Evolutionary conservation across 2,329 filamentous ascomycete genomes (phyloP), one percentile per base, ranked within the genome.

Genomic region (Whalleya microplaca): DNA sequence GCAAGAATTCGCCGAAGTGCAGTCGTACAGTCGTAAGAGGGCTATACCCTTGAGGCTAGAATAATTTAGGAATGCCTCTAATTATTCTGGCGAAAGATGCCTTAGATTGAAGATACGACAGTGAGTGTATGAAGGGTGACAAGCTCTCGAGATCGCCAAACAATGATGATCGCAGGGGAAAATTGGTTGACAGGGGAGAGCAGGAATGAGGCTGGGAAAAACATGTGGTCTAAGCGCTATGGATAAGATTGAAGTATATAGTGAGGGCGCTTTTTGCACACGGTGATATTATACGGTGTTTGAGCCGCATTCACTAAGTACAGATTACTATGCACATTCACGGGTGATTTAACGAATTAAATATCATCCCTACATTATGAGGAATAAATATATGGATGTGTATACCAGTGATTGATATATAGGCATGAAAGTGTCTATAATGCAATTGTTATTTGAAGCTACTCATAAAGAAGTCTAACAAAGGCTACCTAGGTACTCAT

Each of bases 31-130:
- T 58, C 55, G 51, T 51, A 48, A 48, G 45, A 53, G 49, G 51
- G 52, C 3, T 37, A 3, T 37, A 3, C 32, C 14, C 9, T 53
- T 57, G 53, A 58, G 48, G 51, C 55, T 53, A 48, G 56, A 53
- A 56, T 19, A 51, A 55, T 55, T 37, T 29, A 51, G 14, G 41
- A 32, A 37, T 12, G 32, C 32, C 14, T 37, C 9, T 32, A n/a
- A 23, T 41, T 21, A 18, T 18, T 9, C 21, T 44, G 4, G 23
- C 32, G 21, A n/a, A 29, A 3, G 10, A 12, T 5, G 32, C 9
- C 32, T 41, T 2, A 4, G 16, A 19, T 23, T 19, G 19, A 8
- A 16, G 18, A 47, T 45, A 21, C 29, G n/a, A 16, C 2, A 42
- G 21, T 50, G 41, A 41, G 27, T 45, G 7, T 14, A 40, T 29